Percentiles rank a stretch among this genome's conserved stretches.
These are phyloP conservation scores for Aspergillus glaucus DNA, from an alignment of 2,329 filamentous ascomycete genomes.

Conservation along the genomic window DNA sequence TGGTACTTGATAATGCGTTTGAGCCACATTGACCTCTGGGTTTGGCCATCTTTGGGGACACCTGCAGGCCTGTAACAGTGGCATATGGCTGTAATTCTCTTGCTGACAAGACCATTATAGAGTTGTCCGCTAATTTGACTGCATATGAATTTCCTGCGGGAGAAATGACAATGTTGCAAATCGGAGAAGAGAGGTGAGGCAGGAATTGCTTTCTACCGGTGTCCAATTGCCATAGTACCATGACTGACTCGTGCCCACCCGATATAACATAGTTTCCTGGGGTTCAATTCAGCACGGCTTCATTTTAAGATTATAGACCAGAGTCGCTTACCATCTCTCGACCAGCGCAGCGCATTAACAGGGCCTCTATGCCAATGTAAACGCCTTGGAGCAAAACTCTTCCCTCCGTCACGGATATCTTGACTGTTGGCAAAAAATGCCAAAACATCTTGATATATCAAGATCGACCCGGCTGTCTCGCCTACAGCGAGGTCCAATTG, in stretches of 20 bases:
- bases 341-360: conserved; percentile 85
- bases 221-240: conserved; percentile 90
- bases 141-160: conserved; percentile 73
- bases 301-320: conserved; percentile 1
- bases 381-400: conserved; percentile 51
- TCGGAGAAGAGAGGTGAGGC: conserved; percentile 80
- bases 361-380: conserved; percentile 87
- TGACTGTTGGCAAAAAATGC: conserved; percentile 45
- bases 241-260: conserved; percentile 79
- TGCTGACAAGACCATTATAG: conserved; percentile 81
- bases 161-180: conserved; percentile 80
- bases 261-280: conserved; percentile 88
- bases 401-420: conserved; percentile 40
- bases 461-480: conserved; percentile 67
- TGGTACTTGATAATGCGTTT: conserved; percentile 6
- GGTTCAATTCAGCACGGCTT: background rate
- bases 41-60: conserved; percentile 41
- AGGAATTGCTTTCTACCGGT: conserved; percentile 76
- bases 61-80: conserved; percentile 77
- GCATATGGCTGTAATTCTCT: conserved; percentile 78
- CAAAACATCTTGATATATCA: conserved; percentile 73
- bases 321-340: conserved; percentile 63
- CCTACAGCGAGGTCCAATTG: conserved; percentile 73
- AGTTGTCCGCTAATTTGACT: conserved; percentile 85
- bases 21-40: conserved; percentile 42